These are phyloP conservation scores for Guyanaporus albipodus DNA, from an alignment of 768 basidiomycete genomes.

Conservation along the genomic window DNA sequence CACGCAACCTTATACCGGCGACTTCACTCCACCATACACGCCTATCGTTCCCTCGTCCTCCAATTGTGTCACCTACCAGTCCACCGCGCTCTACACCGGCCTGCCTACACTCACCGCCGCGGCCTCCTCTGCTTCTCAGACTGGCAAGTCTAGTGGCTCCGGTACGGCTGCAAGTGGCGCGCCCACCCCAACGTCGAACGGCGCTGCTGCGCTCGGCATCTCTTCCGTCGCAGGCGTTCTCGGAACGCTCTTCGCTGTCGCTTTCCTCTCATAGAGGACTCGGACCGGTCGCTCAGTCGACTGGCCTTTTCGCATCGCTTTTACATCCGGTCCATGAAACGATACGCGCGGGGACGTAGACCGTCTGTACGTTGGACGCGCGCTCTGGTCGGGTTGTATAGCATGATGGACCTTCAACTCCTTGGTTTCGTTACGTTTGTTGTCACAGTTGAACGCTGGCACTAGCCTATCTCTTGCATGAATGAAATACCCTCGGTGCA, in stretches of 20 bases:
- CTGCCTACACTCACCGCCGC: conserved; percentile 12
- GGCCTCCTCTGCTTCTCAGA: background rate
- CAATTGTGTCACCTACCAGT: conserved; percentile 40
- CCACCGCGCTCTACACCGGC: conserved; percentile 34
- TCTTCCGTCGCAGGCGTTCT: conserved; percentile 33
- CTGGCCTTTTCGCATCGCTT: background rate
- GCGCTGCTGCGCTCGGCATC: conserved; percentile 25
- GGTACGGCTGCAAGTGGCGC: conserved; percentile 14
- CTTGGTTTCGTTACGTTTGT: no score
- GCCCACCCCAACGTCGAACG: conserved; percentile 14
- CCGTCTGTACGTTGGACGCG: no score
- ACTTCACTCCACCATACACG: conserved; percentile 38
- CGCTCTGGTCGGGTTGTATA: no score
- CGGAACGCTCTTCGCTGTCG: conserved; percentile 35
- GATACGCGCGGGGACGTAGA: background rate
- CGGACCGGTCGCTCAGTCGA: no score
- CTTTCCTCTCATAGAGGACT: conserved; percentile 36
- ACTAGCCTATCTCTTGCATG: conserved; percentile 19
- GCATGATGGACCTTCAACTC: no score
- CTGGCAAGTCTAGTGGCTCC: conserved; percentile 11
- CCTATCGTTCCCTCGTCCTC: conserved; percentile 40
- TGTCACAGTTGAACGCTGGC: conserved; percentile 28
- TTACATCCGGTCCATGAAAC: conserved; percentile 2
- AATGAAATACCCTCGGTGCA: no score
- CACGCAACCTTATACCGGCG: conserved; percentile 37